These are phyloP conservation scores for Candida yuanshanica DNA, from an alignment of 805 yeast genomes.

Conservation along the genomic window DNA sequence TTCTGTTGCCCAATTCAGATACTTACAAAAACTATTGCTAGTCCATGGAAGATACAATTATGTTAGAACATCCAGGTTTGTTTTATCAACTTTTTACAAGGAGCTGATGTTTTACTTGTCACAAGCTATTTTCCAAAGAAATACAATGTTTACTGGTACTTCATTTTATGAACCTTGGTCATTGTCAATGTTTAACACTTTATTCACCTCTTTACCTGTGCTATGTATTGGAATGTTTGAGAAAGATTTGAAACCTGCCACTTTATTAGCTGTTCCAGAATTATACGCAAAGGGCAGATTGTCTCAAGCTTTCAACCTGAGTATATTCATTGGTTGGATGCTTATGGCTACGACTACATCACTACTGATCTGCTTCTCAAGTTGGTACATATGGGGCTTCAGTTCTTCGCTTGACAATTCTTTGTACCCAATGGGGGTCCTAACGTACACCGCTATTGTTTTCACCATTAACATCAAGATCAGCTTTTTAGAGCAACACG, in stretches of 20 bases:
- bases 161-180: constrained; percentile 96
- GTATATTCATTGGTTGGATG: constrained; percentile 74
- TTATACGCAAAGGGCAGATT: constrained; percentile 72
- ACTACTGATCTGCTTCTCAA: constrained; percentile 60
- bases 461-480: constrained; percentile 71
- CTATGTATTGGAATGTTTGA: constrained; percentile 93
- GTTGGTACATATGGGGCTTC: constrained; percentile 67
- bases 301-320: constrained; percentile 67
- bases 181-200: constrained; percentile 91
- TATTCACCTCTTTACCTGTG: constrained; percentile 91
- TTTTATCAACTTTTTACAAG: constrained; percentile 90
- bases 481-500: constrained; percentile 75
- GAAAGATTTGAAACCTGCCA: constrained; percentile 82
- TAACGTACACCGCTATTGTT: constrained; percentile 67
- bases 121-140: constrained; percentile 81
- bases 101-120: constrained; percentile 86
- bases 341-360: constrained; percentile 68
- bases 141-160: constrained; percentile 86
- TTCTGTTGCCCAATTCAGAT: constrained; percentile 91
- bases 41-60: constrained; percentile 98
- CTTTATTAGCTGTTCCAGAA: constrained; percentile 88
- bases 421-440: constrained; percentile 74
- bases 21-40: constrained; percentile 68
- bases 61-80: constrained; percentile 85
- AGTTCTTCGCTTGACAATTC: constrained; percentile 66